A percentile compares a stretch with the other conserved stretches of the same genome.
Evolutionary conservation across 768 basidiomycete genomes (phyloP).

Genomic region (Dioszegia crocea): DNA sequence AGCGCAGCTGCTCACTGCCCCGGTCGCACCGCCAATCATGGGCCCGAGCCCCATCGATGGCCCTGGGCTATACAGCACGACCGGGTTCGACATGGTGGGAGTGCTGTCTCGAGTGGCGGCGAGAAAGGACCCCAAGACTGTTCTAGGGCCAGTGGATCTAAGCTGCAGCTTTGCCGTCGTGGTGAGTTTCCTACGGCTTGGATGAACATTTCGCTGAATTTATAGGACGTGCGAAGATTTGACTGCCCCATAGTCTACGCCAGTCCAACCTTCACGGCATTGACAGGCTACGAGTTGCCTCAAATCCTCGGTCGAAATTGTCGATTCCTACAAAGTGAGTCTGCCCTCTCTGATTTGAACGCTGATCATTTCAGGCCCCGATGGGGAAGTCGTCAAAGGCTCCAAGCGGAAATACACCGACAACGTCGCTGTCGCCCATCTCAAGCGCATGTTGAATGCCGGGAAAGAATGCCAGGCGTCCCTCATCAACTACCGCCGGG

Average conservation of each 20-base stretch:
- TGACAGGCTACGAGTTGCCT: slow-evolving; percentile 52
- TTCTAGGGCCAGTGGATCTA: slow-evolving; percentile 85
- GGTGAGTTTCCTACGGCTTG: slow-evolving; percentile 22
- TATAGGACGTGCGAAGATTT: slow-evolving; percentile 69
- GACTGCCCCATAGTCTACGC: slow-evolving; percentile 90
- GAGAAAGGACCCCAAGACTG: slow-evolving; percentile 68
- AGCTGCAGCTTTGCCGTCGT: slow-evolving; percentile 88
- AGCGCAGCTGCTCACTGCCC: slow-evolving; percentile 21
- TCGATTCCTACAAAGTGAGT: slow-evolving; percentile 50
- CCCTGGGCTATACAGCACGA: slow-evolving; percentile 70
- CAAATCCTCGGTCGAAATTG: slow-evolving; percentile 89
- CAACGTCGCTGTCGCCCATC: slow-evolving; percentile 61
- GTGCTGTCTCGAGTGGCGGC: slow-evolving; percentile 72
- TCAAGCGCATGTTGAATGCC: slow-evolving; percentile 63
- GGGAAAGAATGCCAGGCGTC: slow-evolving; percentile 84
- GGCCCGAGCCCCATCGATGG: slow-evolving; percentile 32
- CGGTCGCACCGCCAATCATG: slow-evolving; percentile 19
- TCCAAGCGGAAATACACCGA: slow-evolving; percentile 62
- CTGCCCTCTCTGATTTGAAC: slow-evolving; percentile 55
- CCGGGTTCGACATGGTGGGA: slow-evolving; percentile 84
- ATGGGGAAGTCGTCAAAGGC: slow-evolving; percentile 57
- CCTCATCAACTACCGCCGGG: slow-evolving; percentile 82
- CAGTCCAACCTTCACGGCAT: slow-evolving; percentile 69
- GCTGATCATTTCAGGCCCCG: slow-evolving; percentile 59
- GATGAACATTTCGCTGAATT: not conserved